Evolutionary conservation across 2,329 filamentous ascomycete species (phyloP), one percentile per base, ranked within the genome.

Genomic region (Verticillium alfalfae): DNA sequence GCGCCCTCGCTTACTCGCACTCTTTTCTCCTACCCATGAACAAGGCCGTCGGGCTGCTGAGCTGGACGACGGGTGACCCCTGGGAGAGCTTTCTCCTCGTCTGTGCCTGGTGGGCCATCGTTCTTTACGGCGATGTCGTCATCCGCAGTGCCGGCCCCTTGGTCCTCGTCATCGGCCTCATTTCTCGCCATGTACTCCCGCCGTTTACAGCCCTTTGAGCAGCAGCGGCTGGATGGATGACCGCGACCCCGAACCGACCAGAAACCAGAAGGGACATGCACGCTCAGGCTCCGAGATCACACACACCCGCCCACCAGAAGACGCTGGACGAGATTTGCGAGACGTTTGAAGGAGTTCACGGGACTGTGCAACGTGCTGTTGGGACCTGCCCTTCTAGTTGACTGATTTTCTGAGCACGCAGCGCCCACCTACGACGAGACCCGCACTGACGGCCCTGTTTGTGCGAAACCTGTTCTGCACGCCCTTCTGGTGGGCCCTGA

Each of bases 301-400:
- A 7, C 87, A 84, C 64, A 89, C 88, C 52, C 88, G 89, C 63
- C 63, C 91, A 95, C 69, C 92, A 97, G 70, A 97, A 97, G 79
- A 97, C 93, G 58, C 77, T 99, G 59, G 95, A 99, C 73, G 95
- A 99, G 77, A 99, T 99, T 64, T 91, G 99, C 61, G 93, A 98
- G 68, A 96, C 92, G 0, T 78, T 78, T 99, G 55, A 92, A 93
- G 73, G 88, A 93, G 66, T 92, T 99, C 68, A 98, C 94, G 0
- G 90, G 89, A 5, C 85, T 95, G 57, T 97, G 95, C 76, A 97
- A 97, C 73, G 89, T 97, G 59, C 80, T 99, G 18, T 83, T 98
- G 59, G 93, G 97, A 69, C 95, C 95, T 2, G 84, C 98, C 61
- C 81, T 97, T 97, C 55, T 88, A 91, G 66, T 82, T 98, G 73